phyloP scores from a whole-genome alignment of 208 protist genomes.

The Phytomonas sp. region DNA sequence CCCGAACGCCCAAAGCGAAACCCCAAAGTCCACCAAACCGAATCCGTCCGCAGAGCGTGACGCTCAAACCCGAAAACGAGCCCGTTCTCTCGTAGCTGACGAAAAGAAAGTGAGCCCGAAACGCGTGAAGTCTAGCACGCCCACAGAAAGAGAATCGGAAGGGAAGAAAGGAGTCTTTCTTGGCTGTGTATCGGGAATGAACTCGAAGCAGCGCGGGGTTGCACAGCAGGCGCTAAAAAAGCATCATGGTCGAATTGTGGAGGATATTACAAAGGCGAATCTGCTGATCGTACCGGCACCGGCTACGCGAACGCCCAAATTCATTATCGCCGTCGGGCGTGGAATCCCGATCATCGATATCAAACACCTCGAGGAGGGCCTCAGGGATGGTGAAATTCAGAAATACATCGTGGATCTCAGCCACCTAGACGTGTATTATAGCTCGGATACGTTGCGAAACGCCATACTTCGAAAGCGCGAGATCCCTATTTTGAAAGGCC shows the following conservation, averaged over 20 bases:
- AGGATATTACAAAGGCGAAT: conserved; percentile 44
- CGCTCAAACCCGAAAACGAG: conserved; percentile 7
- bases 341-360: conserved; percentile 67
- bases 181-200: not conserved
- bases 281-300: conserved; percentile 57
- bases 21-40: not conserved
- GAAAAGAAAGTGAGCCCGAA: not conserved
- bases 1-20: not conserved
- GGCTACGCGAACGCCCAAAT: conserved; percentile 70
- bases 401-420: conserved; percentile 34
- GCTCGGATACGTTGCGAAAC: conserved; percentile 23
- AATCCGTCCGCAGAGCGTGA: not conserved
- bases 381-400: conserved; percentile 10
- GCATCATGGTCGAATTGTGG: conserved; percentile 18
- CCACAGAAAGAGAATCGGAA: not conserved
- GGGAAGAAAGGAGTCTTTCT: not conserved
- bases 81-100: not conserved
- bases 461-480: conserved; percentile 30
- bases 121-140: not conserved
- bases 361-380: conserved; percentile 28
- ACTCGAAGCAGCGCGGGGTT: not conserved
- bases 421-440: conserved; percentile 45
- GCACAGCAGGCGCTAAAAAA: not conserved
- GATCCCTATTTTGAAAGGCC: conserved; percentile 31
- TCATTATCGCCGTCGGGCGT: conserved; percentile 70